These are phyloP conservation scores for Claviceps spartinae DNA, from an alignment of 2,329 filamentous ascomycete genomes.

Conservation along the genomic window DNA sequence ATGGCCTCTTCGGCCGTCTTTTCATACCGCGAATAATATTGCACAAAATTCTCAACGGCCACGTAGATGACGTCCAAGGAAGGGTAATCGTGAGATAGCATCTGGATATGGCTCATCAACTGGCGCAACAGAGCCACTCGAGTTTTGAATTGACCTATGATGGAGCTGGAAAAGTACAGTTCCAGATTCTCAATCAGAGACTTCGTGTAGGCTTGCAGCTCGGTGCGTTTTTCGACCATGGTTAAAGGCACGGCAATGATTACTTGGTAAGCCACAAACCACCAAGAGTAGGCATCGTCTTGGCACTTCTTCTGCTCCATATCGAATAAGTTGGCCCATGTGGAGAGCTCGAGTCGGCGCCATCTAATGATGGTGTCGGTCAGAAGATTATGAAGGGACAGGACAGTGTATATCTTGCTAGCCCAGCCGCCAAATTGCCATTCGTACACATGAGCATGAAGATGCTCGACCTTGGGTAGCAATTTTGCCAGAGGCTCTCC, in stretches of 20 bases:
- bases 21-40: conserved; percentile 61
- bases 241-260: conserved; percentile 63
- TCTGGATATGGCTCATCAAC: conserved; percentile 48
- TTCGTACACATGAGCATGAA: conserved; percentile 75
- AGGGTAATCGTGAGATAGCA: conserved; percentile 47
- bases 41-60: conserved; percentile 63
- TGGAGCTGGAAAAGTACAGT: conserved; percentile 64
- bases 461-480: conserved; percentile 72
- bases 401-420: conserved; percentile 61
- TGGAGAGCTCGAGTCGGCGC: conserved; percentile 81
- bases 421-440: conserved; percentile 85
- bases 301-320: conserved; percentile 65
- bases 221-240: conserved; percentile 43
- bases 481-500: conserved; percentile 76
- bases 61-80: conserved; percentile 43
- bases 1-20: conserved; percentile 51
- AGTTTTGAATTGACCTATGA: conserved; percentile 65
- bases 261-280: conserved; percentile 90
- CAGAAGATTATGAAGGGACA: conserved; percentile 58
- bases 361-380: conserved; percentile 75
- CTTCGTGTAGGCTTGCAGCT: conserved; percentile 49
- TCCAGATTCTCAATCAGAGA: conserved; percentile 65
- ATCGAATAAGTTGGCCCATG: conserved; percentile 82
- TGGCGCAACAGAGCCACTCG: conserved; percentile 59
- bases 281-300: conserved; percentile 78